phyloP scores from a whole-genome alignment of 176 grass and related monocot genomes.

The Triticum aestivum region IWGSC_CS_RefSeq_v2.1 NC_057803.1:38801246-38801745 shows the following conservation, averaged over 20 bases:
- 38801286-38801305: neutral
- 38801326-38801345: neutral
- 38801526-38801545: conserved; percentile 55
- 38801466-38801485: conserved; percentile 91
- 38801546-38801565: conserved; percentile 64
- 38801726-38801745: conserved; percentile 48
- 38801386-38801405: conserved; percentile 74
- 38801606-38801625: conserved; percentile 92
- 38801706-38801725: conserved; percentile 27
- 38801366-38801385: conserved; percentile 78
- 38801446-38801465: conserved; percentile 64
- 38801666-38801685: conserved; percentile 40
- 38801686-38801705: conserved; percentile 16
- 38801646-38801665: conserved; percentile 43
- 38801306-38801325: neutral
- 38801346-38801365: neutral
- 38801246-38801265: neutral
- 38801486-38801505: conserved; percentile 84
- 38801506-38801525: conserved; percentile 86
- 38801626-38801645: conserved; percentile 48
- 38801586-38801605: conserved; percentile 86
- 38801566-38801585: conserved; percentile 73
- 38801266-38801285: neutral
- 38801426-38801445: conserved; percentile 92
- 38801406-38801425: conserved; percentile 77